A percentile compares a stretch with the other conserved stretches of the same genome.
Evolutionary conservation across 352 stramenopile genomes (phyloP).

Genomic region (Phytophthora litchii): DNA sequence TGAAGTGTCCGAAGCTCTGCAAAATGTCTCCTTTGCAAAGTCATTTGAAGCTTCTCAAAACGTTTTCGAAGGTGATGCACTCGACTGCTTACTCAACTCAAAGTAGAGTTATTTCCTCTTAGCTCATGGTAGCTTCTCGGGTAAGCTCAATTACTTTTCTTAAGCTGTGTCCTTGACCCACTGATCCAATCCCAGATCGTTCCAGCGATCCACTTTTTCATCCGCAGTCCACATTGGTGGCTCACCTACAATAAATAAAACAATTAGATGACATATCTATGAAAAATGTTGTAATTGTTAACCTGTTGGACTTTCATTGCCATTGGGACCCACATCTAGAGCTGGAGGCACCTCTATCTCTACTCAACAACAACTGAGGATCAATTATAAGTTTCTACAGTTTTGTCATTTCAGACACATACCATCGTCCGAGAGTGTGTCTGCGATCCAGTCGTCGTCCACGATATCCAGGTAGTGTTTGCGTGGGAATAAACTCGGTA

Average conservation of each 20-base stretch:
- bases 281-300: not conserved
- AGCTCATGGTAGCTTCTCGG: not conserved
- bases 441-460: conserved; percentile 83
- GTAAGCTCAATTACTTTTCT: not conserved
- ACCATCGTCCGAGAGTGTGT: conserved; percentile 85
- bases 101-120: conserved; percentile 21
- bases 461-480: conserved; percentile 82
- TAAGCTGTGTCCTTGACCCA: conserved; percentile 55
- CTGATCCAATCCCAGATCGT: conserved; percentile 75
- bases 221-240: conserved; percentile 53
- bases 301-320: conserved; percentile 56
- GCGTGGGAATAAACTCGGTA: conserved; percentile 70
- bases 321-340: conserved; percentile 62
- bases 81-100: conserved; percentile 58
- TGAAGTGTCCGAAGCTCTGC: conserved; percentile 56
- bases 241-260: conserved; percentile 45
- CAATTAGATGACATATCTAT: not conserved
- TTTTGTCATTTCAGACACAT: conserved; percentile 22
- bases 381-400: not conserved
- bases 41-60: conserved; percentile 42
- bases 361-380: conserved; percentile 18
- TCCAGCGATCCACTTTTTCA: conserved; percentile 78
- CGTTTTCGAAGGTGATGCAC: conserved; percentile 56
- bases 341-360: conserved; percentile 75
- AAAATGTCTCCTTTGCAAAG: conserved; percentile 35